Evolutionary conservation across 495 filamentous ascomycete species (phyloP).

Genomic region (Daldinia decipiens): DNA sequence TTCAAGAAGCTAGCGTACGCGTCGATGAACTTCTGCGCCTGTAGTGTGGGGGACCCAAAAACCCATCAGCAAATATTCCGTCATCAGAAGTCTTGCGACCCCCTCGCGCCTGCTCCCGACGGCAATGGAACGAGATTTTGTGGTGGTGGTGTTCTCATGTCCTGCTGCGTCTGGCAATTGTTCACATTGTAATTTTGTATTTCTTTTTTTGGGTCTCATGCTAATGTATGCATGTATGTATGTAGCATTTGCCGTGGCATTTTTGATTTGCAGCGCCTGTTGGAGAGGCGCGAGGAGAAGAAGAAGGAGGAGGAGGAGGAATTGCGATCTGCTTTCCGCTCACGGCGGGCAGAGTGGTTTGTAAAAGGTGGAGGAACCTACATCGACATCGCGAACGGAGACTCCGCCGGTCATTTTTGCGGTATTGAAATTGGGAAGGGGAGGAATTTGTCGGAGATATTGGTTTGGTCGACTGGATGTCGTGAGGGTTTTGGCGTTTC

Average conservation of each 20-base stretch:
- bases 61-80: constrained; percentile 68
- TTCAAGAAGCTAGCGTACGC: constrained; percentile 98
- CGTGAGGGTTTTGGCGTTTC: constrained; percentile 9
- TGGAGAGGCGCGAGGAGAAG: not conserved
- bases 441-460: constrained; percentile 1
- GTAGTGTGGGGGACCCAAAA: constrained; percentile 42
- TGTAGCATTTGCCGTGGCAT: no score
- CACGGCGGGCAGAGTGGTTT: constrained; percentile 12
- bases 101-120: constrained; percentile 65
- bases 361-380: constrained; percentile 37
- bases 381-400: constrained; percentile 87
- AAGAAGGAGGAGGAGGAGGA: no score
- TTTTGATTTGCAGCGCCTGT: not conserved
- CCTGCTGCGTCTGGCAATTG: constrained; percentile 4
- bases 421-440: constrained; percentile 52
- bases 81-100: constrained; percentile 68
- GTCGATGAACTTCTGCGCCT: constrained; percentile 93
- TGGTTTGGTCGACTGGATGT: not conserved
- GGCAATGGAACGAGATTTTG: constrained; percentile 18
- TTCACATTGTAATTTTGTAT: not conserved
- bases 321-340: constrained; percentile 1
- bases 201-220: not conserved
- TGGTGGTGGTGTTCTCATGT: not conserved
- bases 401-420: constrained; percentile 80
- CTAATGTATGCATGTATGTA: no score